Conservation (phyloP, 345 rosid species). For the Erucastrum elatum region DNA sequence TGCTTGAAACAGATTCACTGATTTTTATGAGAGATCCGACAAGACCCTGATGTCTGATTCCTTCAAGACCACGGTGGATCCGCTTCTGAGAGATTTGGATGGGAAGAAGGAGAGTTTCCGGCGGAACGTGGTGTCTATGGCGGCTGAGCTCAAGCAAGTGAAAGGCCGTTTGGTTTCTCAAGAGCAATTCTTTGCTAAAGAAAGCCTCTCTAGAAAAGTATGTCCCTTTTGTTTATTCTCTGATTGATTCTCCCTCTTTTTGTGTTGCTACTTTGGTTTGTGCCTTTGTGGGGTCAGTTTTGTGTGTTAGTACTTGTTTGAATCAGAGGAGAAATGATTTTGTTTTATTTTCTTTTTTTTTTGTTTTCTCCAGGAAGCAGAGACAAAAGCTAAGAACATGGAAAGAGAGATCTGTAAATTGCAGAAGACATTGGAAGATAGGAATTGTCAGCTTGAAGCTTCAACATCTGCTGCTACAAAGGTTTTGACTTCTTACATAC, state of each 20-base stretch:
- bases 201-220: conserved; percentile 70
- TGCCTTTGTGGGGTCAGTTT: conserved; percentile 39
- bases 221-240: conserved; percentile 8
- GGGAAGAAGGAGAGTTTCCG: conserved; percentile 87
- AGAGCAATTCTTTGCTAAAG: conserved; percentile 68
- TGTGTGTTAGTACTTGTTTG: conserved; percentile 7
- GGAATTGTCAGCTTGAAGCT: conserved; percentile 60
- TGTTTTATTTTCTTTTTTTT: neutral
- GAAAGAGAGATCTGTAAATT: conserved; percentile 58
- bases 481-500: conserved; percentile 43
- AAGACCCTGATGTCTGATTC: conserved; percentile 45
- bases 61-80: conserved; percentile 50
- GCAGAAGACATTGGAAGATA: conserved; percentile 68
- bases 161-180: conserved; percentile 77
- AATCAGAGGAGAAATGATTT: neutral
- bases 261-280: conserved; percentile 23
- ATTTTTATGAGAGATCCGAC: conserved; percentile 17
- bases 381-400: conserved; percentile 65
- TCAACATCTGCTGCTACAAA: conserved; percentile 71
- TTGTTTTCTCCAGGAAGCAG: conserved; percentile 62
- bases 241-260: conserved; percentile 21
- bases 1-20: conserved; percentile 12
- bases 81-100: conserved; percentile 74
- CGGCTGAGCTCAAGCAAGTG: conserved; percentile 78
- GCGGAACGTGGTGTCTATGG: conserved; percentile 79